Base-by-base conservation (phyloP, 805 yeast species). In the Maudiozyma pseudohumilis region DNA sequence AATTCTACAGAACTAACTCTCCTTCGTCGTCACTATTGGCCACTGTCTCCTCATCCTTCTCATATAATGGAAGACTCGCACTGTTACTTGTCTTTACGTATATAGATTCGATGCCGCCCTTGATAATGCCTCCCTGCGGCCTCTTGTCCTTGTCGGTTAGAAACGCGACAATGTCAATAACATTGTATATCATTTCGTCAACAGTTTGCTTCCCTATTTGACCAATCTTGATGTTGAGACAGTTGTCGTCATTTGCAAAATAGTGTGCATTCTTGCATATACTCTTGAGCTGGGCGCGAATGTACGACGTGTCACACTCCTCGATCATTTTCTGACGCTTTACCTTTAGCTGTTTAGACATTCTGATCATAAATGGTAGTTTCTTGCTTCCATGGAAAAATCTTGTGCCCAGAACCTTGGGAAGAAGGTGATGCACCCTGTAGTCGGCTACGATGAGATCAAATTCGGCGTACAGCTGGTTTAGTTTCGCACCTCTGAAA, bases 361-460 rank as follows among this genome's bases (percentile, higher is more conserved):
- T 70, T 50, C 77, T 80, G 3, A 83, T 54, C 67, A 80, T 72
- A 45, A 68, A 71, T 2, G 94, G 94, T 13, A 78, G 63, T 47
- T 75, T 79, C 47, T 74, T 78, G 43, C 75, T 75, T 40, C 74
- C 76, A 39, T 68, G 69, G 59, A 75, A 80, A 50, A 82, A 81
- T 38, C 65, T 69, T 5, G 68, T 65, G 1, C 83, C 82, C 25
- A 84, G 57, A 0, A 80, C 56, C 2, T 61, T 60, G 0, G 83
- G 82, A 21, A 83, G 56, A 17, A 76, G 59, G 43, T 72, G 74
- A 48, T 75, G 77, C 2, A 83, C 69, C 43, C 92, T 63, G 36
- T 77, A 72, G 56, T 85, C 94, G 4, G 80, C 77, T 8, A 84
- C 63, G 2, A 85, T 66, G 20, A 79, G 48, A 49, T 84, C 94